Conservation (phyloP, 768 basidiomycete species). For the Phaeotremella skinneri region DNA sequence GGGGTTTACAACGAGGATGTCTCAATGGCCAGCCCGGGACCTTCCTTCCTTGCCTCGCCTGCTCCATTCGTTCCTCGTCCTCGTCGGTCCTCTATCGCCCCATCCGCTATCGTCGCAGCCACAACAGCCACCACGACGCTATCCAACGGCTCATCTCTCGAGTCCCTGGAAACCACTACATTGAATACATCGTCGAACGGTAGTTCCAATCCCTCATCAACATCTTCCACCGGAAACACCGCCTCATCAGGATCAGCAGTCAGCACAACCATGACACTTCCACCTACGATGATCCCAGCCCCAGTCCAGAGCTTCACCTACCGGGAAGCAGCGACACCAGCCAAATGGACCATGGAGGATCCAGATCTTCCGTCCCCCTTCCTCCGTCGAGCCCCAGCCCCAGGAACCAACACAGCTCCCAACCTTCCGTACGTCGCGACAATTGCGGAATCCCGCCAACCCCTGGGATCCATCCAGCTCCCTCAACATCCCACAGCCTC, state of each 20-base stretch:
- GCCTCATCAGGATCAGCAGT: conserved; percentile 3
- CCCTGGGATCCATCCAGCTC: conserved; percentile 29
- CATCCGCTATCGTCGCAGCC: not conserved
- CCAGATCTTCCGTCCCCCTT: conserved; percentile 49
- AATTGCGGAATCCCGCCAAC: conserved; percentile 11
- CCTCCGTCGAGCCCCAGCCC: conserved; percentile 25
- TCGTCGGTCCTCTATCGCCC: conserved; percentile 19
- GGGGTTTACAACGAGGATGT: conserved; percentile 35
- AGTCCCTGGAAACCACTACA: conserved; percentile 1
- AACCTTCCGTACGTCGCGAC: not conserved
- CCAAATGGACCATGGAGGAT: conserved; percentile 47
- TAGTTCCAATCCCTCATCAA: conserved; percentile 7
- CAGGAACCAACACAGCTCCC: not conserved
- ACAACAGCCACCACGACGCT: not conserved
- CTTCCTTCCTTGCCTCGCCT: conserved; percentile 21
- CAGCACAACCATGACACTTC: conserved; percentile 4
- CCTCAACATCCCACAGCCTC: conserved; percentile 2
- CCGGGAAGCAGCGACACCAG: conserved; percentile 46
- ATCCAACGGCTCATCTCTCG: not conserved
- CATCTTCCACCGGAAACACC: not conserved
- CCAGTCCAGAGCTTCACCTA: conserved; percentile 31
- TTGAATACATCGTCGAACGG: not conserved
- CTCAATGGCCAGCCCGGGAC: conserved; percentile 29
- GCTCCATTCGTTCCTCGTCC: conserved; percentile 23
- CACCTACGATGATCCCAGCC: conserved; percentile 32